Evolutionary conservation across 371 early-diverging fungal genomes (phyloP).

Genomic region (Coemansia sp.): DNA sequence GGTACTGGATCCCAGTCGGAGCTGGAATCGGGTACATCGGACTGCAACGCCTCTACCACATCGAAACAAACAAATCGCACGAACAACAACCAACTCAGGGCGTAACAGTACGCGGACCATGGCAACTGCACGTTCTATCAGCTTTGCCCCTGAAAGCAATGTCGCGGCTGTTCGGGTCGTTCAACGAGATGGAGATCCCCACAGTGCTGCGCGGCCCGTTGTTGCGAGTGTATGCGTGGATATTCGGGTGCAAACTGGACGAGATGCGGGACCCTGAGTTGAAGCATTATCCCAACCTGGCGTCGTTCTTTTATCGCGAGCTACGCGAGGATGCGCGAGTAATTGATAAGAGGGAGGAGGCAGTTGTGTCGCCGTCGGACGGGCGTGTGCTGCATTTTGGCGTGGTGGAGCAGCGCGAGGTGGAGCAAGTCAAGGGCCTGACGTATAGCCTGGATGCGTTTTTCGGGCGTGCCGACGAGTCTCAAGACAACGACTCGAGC

Average conservation of each 20-base stretch:
- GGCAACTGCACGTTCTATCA: constrained; percentile 85
- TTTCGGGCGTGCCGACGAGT: constrained; percentile 65
- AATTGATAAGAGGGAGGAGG: constrained; percentile 54
- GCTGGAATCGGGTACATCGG: constrained; percentile 78
- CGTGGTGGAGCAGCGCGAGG: constrained; percentile 66
- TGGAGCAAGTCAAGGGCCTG: constrained; percentile 94
- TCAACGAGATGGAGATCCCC: constrained; percentile 83
- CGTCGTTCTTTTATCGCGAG: constrained; percentile 88
- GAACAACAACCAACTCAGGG: constrained; percentile 41
- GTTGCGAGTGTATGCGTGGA: constrained; percentile 73
- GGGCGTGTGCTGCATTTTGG: constrained; percentile 90
- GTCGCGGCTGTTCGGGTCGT: constrained; percentile 87
- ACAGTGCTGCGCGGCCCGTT: constrained; percentile 71
- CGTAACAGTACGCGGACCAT: constrained; percentile 72
- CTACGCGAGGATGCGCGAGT: constrained; percentile 77
- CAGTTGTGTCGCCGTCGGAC: constrained; percentile 83
- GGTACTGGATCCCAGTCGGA: constrained; percentile 77
- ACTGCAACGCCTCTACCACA: constrained; percentile 65
- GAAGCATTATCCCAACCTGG: constrained; percentile 76
- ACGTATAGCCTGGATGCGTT: constrained; percentile 86
- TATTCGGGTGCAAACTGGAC: constrained; percentile 89
- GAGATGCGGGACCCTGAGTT: constrained; percentile 89
- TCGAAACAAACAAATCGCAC: constrained; percentile 26
- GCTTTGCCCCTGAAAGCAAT: constrained; percentile 83
- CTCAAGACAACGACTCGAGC: too few species aligned